A percentile compares a stretch with the other conserved stretches of the same genome.
Evolutionary conservation across 2,329 filamentous ascomycete genomes (phyloP).

Genomic region (Chalaropsis ovoidea): DNA sequence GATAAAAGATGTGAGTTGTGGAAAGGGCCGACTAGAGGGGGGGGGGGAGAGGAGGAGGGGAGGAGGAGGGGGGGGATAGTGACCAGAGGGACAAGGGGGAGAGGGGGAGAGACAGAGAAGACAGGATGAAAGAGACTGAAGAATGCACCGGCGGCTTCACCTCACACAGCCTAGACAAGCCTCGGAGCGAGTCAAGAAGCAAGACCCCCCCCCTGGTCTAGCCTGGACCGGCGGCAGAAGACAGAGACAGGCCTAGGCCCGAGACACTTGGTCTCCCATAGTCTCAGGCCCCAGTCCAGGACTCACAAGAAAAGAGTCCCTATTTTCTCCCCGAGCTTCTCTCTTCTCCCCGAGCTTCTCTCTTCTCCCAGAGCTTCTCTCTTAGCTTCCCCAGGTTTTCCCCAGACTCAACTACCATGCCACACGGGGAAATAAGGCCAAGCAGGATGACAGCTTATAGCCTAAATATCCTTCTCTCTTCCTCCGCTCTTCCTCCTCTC

Average conservation of each 20-base stretch:
- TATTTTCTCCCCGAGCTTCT: background rate
- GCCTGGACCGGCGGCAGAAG: too few relatives aligned
- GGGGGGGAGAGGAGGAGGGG: background rate
- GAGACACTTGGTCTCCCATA: background rate
- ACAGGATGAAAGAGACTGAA: background rate
- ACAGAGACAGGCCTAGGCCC: conserved; percentile 1
- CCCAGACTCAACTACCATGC: conserved; percentile 7
- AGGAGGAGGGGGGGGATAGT: background rate
- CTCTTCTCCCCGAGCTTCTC: background rate
- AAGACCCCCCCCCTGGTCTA: too few relatives aligned
- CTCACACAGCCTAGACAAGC: too few relatives aligned
- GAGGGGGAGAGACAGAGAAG: background rate
- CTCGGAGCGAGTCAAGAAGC: too few relatives aligned
- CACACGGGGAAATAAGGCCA: background rate
- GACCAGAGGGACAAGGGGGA: background rate
- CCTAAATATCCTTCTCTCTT: background rate
- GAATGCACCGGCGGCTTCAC: too few relatives aligned
- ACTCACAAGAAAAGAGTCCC: too few relatives aligned
- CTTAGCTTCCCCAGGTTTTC: conserved; percentile 14
- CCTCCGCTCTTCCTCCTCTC: background rate
- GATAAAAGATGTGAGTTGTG: conserved; percentile 19
- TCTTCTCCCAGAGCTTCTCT: background rate
- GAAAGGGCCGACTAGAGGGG: conserved; percentile 24
- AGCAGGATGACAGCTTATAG: conserved; percentile 3
- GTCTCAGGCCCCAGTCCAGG: background rate